Percentiles rank a stretch among this genome's conserved stretches.
phyloP scores from a whole-genome alignment of 805 yeast genomes.

The Candida krabiensis region DNA sequence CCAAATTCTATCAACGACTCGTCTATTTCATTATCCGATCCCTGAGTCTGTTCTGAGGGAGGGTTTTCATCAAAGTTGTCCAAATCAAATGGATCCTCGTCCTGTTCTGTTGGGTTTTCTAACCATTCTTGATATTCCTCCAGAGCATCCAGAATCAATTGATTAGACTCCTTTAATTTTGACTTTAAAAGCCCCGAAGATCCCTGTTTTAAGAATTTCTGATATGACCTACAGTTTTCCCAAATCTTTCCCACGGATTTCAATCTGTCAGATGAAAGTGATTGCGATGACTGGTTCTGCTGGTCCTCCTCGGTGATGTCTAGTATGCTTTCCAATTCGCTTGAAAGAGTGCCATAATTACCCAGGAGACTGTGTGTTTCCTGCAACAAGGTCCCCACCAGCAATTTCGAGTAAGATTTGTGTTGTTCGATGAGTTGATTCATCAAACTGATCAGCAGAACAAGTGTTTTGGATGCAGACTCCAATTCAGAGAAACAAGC shows the following conservation, averaged over 20 bases:
- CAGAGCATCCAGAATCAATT: slow-evolving; percentile 58
- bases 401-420: slow-evolving; percentile 33
- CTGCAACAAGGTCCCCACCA: slow-evolving; percentile 31
- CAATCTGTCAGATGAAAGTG: slow-evolving; percentile 42
- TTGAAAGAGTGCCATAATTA: slow-evolving; percentile 16
- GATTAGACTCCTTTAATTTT: slow-evolving; percentile 44
- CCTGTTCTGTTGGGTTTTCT: slow-evolving; percentile 53
- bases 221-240: slow-evolving; percentile 59
- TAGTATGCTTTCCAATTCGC: slow-evolving; percentile 19
- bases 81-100: slow-evolving; percentile 53
- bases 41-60: slow-evolving; percentile 25
- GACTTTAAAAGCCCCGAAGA: slow-evolving; percentile 51
- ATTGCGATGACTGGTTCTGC: slow-evolving; percentile 28
- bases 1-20: slow-evolving; percentile 33
- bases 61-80: slow-evolving; percentile 25
- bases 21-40: slow-evolving; percentile 25
- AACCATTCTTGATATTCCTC: slow-evolving; percentile 71
- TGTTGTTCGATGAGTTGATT: slow-evolving; percentile 39
- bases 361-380: slow-evolving; percentile 19
- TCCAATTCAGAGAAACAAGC: slow-evolving; percentile 52
- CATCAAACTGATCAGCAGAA: slow-evolving; percentile 45
- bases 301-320: slow-evolving; percentile 7
- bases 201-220: slow-evolving; percentile 45
- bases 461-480: slow-evolving; percentile 44
- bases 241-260: slow-evolving; percentile 67